Evolutionary conservation across 2,329 filamentous ascomycete species (phyloP).

Genomic region (Phaeophleospora eucalypticola): DNA sequence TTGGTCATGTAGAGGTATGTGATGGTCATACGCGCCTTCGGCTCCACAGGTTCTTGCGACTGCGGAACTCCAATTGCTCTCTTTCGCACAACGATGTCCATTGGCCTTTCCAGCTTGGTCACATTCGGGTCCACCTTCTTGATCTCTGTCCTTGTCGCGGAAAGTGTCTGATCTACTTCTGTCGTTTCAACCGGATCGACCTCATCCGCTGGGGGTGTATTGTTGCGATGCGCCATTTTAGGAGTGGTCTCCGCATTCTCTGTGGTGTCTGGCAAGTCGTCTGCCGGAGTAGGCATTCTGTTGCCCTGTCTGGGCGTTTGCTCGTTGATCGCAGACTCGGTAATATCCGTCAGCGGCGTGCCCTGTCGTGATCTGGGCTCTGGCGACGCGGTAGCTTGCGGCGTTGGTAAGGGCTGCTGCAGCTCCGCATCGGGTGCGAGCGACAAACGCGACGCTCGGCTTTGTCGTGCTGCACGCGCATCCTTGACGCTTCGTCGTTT

Average conservation of each 20-base stretch:
- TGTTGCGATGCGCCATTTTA: constrained; percentile 7
- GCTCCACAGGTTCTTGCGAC: constrained; percentile 68
- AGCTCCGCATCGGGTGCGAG: constrained; percentile 31
- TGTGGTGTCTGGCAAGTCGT: constrained; percentile 17
- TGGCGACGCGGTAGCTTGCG: constrained; percentile 42
- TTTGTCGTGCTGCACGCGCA: constrained; percentile 41
- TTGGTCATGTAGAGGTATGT: constrained; percentile 89
- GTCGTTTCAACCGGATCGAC: constrained; percentile 12
- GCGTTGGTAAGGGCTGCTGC: constrained; percentile 43
- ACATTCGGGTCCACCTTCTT: constrained; percentile 73
- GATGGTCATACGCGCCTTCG: constrained; percentile 85
- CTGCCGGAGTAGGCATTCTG: constrained; percentile 16
- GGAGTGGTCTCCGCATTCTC: constrained; percentile 13
- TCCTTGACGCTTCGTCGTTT: constrained; percentile 62
- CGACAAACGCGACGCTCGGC: constrained; percentile 36
- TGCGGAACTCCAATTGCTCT: constrained; percentile 62
- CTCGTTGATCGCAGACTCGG: constrained; percentile 62
- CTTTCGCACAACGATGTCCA: constrained; percentile 90
- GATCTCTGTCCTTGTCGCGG: constrained; percentile 38
- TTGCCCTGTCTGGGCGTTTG: constrained; percentile 40
- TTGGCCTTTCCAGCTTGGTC: constrained; percentile 77
- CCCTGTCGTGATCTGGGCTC: constrained; percentile 38
- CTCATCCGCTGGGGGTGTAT: constrained; percentile 11
- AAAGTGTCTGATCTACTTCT: constrained; percentile 16
- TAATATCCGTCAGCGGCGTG: constrained; percentile 71